phyloP scores from a whole-genome alignment of 2,329 filamentous ascomycete species.

The Fusarium staphyleae region DNA sequence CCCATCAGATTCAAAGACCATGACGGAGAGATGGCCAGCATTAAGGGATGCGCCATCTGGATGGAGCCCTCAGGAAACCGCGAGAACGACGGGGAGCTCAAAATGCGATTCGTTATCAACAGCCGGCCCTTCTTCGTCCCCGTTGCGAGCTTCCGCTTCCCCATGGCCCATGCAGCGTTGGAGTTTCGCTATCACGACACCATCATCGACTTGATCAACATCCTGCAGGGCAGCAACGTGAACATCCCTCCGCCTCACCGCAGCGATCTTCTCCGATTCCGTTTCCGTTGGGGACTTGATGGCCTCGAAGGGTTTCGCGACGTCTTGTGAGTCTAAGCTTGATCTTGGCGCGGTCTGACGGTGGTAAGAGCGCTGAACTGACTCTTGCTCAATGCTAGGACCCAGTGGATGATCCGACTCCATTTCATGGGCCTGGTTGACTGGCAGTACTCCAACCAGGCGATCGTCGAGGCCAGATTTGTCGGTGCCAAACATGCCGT shows the following conservation, averaged over 20 bases:
- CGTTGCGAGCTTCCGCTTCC: slow-evolving; percentile 11
- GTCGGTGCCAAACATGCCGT: background rate
- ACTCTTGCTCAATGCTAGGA: background rate
- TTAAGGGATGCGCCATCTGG: slow-evolving; percentile 15
- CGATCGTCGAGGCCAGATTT: background rate
- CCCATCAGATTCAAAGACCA: background rate
- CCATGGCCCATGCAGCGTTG: background rate
- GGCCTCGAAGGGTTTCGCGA: slow-evolving; percentile 4
- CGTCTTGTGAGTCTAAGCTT: slow-evolving; percentile 3
- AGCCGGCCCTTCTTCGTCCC: background rate
- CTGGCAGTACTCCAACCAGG: slow-evolving; percentile 7
- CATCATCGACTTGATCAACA: slow-evolving; percentile 12
- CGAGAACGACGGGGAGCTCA: background rate
- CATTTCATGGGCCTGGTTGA: background rate
- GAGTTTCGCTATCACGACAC: background rate
- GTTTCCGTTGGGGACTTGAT: background rate
- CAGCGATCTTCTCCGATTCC: slow-evolving; percentile 10
- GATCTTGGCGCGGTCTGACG: fast-evolving
- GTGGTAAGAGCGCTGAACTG: background rate
- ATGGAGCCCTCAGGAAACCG: background rate
- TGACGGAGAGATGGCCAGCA: background rate
- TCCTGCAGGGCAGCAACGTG: background rate
- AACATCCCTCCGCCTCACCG: background rate
- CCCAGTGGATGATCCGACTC: slow-evolving; percentile 28
- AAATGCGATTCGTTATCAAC: slow-evolving; percentile 2